Conservation (phyloP, 306 rosid species). For the Malus sylvestris region DNA sequence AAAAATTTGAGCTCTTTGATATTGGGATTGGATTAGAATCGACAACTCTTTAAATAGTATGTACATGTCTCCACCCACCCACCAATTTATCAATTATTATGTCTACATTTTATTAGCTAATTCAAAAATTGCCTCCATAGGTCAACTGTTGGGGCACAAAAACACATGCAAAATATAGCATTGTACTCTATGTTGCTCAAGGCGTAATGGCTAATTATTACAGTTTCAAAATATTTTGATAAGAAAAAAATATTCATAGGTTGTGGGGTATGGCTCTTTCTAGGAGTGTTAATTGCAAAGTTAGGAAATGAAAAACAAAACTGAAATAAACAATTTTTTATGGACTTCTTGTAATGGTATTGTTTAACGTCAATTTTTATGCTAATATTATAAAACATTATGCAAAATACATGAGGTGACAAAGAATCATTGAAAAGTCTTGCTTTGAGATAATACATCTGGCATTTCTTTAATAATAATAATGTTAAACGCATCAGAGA, state of each 20-base stretch:
- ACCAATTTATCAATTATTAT: no score
- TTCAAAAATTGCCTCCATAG: conserved; percentile 13
- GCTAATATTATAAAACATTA: no score
- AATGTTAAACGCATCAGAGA: conserved; percentile 14
- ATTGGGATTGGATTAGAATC: no score
- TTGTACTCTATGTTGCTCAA: conserved; percentile 21
- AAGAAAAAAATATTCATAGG: neutral
- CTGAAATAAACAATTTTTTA: neutral
- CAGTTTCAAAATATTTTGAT: neutral
- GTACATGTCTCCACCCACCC: no score
- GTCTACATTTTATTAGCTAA: neutral
- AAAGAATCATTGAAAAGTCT: no score
- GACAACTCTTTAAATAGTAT: no score
- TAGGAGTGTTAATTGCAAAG: conserved; percentile 15
- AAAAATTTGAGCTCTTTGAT: no score
- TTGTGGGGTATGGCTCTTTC: conserved; percentile 6
- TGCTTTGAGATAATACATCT: fast-evolving
- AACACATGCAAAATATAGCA: conserved; percentile 20
- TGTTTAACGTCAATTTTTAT: no score
- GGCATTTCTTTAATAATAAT: neutral
- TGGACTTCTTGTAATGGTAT: no score
- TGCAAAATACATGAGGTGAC: no score
- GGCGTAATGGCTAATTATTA: conserved; percentile 26
- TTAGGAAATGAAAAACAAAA: conserved; percentile 5
- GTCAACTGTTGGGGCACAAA: conserved; percentile 34